Percentiles rank a stretch among this genome's conserved stretches.
phyloP scores from a whole-genome alignment of 768 basidiomycete species.

The Boletus coccyginus region DNA sequence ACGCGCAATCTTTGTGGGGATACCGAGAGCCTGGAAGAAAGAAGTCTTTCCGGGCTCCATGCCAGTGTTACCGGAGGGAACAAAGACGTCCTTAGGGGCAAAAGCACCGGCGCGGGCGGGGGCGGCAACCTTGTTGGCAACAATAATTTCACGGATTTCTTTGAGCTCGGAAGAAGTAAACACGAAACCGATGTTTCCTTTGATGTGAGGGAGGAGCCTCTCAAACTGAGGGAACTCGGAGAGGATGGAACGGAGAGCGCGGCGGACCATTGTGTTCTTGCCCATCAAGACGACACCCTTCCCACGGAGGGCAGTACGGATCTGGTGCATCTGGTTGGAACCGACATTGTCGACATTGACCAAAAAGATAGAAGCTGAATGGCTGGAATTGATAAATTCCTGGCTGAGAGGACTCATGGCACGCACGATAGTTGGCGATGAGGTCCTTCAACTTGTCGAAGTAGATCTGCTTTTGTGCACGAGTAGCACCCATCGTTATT shows the following conservation, averaged over 20 bases:
- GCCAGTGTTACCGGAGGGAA: slow-evolving; percentile 97
- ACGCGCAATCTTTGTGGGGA: slow-evolving; percentile 99
- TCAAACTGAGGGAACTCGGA: slow-evolving; percentile 91
- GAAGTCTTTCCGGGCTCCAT: slow-evolving; percentile 99
- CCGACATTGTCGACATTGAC: slow-evolving; percentile 99
- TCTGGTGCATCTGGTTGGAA: slow-evolving; percentile 99
- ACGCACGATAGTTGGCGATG: slow-evolving; percentile 83
- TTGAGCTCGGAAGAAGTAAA: slow-evolving; percentile 92
- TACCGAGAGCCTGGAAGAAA: slow-evolving; percentile 99
- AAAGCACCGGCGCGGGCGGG: slow-evolving; percentile 98
- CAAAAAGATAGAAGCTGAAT: slow-evolving; percentile 92
- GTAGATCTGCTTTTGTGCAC: slow-evolving; percentile 88
- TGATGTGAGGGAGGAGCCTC: slow-evolving; percentile 92
- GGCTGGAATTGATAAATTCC: neutral
- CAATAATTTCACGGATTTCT: slow-evolving; percentile 89
- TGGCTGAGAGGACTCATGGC: neutral
- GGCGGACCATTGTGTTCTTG: slow-evolving; percentile 99
- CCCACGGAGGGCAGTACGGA: slow-evolving; percentile 92
- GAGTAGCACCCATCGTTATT: slow-evolving; percentile 83
- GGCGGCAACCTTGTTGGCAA: slow-evolving; percentile 97
- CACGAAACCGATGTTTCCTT: slow-evolving; percentile 99
- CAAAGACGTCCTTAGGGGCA: slow-evolving; percentile 87
- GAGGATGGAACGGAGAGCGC: slow-evolving; percentile 91
- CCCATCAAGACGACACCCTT: slow-evolving; percentile 98
- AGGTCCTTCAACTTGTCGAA: slow-evolving; percentile 94